phyloP scores from a whole-genome alignment of 1,139 yeast genomes.

The Debaryomyces sp. region DNA sequence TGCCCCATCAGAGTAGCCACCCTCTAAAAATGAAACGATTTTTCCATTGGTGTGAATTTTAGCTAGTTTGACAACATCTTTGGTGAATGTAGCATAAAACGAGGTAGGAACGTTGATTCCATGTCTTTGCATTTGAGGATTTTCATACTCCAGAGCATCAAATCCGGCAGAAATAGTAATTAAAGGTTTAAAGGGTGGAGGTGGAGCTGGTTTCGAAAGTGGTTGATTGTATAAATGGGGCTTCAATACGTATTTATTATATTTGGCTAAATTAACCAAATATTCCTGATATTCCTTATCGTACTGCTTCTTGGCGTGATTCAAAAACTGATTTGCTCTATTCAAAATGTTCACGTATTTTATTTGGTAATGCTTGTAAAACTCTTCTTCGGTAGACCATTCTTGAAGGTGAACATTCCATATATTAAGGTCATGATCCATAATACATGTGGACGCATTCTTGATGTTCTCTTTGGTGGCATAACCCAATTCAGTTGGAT shows the following conservation, averaged over 20 bases:
- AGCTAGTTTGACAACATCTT: constrained; percentile 71
- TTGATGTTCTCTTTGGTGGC: constrained; percentile 73
- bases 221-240: constrained; percentile 32
- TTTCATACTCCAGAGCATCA: constrained; percentile 86
- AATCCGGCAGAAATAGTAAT: constrained; percentile 83
- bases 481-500: constrained; percentile 80
- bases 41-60: constrained; percentile 62
- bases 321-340: constrained; percentile 70
- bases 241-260: constrained; percentile 31
- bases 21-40: constrained; percentile 74
- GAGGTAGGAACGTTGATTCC: constrained; percentile 82
- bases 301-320: constrained; percentile 48
- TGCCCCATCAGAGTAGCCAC: constrained; percentile 89
- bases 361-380: constrained; percentile 61
- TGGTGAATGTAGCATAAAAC: constrained; percentile 73
- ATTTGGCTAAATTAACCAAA: constrained; percentile 28
- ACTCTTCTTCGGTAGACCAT: constrained; percentile 66
- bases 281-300: constrained; percentile 41
- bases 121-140: constrained; percentile 83
- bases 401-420: constrained; percentile 85
- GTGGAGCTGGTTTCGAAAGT: constrained; percentile 34
- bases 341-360: constrained; percentile 65
- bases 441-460: constrained; percentile 78
- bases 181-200: constrained; percentile 67
- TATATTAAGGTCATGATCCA: constrained; percentile 78